A percentile compares a stretch with the other conserved stretches of the same genome.
Evolutionary conservation across 1,284 basidiomycete genomes (phyloP).

Genomic region (Hemileia vastatrix): DNA sequence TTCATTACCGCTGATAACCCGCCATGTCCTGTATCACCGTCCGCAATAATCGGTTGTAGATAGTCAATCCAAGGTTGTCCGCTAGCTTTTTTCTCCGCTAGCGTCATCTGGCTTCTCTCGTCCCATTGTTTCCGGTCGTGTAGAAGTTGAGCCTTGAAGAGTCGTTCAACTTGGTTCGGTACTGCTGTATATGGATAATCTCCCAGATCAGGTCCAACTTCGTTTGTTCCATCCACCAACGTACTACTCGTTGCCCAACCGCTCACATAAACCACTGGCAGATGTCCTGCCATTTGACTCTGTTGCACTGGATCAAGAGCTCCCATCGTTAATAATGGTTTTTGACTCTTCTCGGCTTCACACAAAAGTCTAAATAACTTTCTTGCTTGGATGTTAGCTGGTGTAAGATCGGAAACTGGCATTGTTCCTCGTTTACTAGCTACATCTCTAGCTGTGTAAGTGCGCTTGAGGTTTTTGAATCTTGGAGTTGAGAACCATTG

Average conservation of each 20-base stretch:
- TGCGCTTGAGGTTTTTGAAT: constrained; percentile 62
- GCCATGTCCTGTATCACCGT: constrained; percentile 58
- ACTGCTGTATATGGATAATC: constrained; percentile 92
- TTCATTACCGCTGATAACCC: constrained; percentile 95
- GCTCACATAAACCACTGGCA: constrained; percentile 43
- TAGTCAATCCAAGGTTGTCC: constrained; percentile 40
- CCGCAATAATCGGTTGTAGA: constrained; percentile 44
- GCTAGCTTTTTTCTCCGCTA: constrained; percentile 53
- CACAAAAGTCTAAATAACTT: constrained; percentile 65
- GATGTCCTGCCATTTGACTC: constrained; percentile 43
- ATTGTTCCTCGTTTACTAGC: constrained; percentile 81
- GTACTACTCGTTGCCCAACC: constrained; percentile 43
- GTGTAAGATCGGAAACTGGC: constrained; percentile 60
- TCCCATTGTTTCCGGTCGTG: constrained; percentile 81
- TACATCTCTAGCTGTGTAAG: constrained; percentile 66
- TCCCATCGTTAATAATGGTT: constrained; percentile 74
- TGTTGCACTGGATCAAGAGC: constrained; percentile 49
- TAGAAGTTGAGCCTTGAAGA: constrained; percentile 73
- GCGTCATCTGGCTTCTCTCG: constrained; percentile 60
- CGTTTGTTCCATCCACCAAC: constrained; percentile 43
- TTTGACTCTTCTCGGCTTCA: constrained; percentile 56
- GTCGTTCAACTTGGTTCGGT: constrained; percentile 76
- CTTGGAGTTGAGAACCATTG: constrained; percentile 68
- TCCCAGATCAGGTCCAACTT: constrained; percentile 44
- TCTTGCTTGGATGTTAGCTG: constrained; percentile 65